Evolutionary conservation across 148 eudicot genomes (phyloP).

Genomic region (Vaccinium macrocarpon): DNA sequence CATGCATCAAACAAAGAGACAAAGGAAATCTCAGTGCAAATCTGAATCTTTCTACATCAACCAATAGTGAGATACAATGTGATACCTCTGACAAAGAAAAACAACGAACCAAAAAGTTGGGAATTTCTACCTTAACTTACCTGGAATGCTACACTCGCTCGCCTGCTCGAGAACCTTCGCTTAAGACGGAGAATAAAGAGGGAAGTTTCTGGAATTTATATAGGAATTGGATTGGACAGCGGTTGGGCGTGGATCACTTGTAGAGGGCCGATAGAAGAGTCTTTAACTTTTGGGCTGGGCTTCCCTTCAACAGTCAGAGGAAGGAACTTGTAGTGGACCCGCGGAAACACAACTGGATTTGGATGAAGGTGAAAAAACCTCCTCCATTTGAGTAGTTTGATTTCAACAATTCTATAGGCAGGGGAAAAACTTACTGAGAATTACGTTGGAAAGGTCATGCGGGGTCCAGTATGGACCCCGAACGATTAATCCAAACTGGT

Average conservation of each 20-base stretch:
- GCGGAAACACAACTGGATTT: background rate
- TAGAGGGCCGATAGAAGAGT: background rate
- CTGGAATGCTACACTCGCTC: background rate
- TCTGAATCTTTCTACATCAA: background rate
- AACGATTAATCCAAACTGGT: too few species aligned
- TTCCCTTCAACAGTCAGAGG: background rate
- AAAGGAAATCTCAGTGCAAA: background rate
- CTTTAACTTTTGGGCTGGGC: background rate
- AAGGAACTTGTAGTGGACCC: background rate
- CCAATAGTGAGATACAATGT: background rate
- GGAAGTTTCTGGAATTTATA: background rate
- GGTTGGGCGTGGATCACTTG: background rate
- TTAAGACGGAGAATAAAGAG: background rate
- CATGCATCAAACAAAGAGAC: too few species aligned
- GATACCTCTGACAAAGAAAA: background rate
- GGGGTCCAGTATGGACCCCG: too few species aligned
- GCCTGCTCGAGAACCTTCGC: background rate
- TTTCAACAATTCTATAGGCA: too few species aligned
- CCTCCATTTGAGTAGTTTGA: too few species aligned
- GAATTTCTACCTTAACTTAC: background rate
- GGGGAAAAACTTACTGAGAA: too few species aligned
- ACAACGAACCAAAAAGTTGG: background rate
- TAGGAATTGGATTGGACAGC: background rate
- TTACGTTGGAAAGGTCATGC: too few species aligned
- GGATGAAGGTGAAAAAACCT: too few species aligned